Evolutionary conservation across 768 basidiomycete species (phyloP), one percentile per base, ranked within the genome.

Genomic region (Gloeophyllum trabeum): DNA sequence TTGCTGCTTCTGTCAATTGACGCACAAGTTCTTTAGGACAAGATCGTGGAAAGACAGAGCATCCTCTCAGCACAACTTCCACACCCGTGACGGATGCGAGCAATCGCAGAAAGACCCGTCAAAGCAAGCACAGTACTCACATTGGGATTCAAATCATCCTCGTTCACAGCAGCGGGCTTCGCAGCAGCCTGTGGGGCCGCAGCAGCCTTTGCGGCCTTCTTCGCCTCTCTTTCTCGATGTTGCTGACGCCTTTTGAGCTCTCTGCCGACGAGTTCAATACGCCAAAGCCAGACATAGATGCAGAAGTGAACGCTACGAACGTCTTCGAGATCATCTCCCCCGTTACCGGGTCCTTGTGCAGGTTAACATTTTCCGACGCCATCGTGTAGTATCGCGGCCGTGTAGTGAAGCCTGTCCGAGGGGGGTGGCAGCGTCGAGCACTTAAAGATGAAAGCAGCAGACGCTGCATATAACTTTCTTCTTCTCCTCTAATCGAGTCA

Each of bases 261-360:
- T 54, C 93, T 97, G 56, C 12, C 7, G 48, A 41, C 40, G 42
- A 39, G 43, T 21, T 26, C 25, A 28, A 61, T 64, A 43, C 42
- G 59, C 61, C 46, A 57, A 46, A 44, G 48, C 46, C 46, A 49
- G 45, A 43, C 26, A 36, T 30, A 51, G 35, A 45, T 22, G 40
- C 41, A 38, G 41, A 44, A 35, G 48, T 37, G 39, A 43, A 18
- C 40, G 24, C 34, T 16, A 73, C 81, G 45, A 41, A 94, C 94
- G 75, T 74, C 78, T 99, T 99, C 65, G 91, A 96, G 55, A 99
- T 80, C 81, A 96, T 73, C 63, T 98, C 93, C 25, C 92, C 93
- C 0, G 94, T 96, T 48, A 91, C 75, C 32, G 84, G 84, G 60
- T 91, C 87, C 70, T 78, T 80, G 57, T 73, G 75, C 24, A 58